These are phyloP conservation scores for Boletus eberwhitei DNA, from an alignment of 768 basidiomycete genomes.

Conservation along the genomic window DNA sequence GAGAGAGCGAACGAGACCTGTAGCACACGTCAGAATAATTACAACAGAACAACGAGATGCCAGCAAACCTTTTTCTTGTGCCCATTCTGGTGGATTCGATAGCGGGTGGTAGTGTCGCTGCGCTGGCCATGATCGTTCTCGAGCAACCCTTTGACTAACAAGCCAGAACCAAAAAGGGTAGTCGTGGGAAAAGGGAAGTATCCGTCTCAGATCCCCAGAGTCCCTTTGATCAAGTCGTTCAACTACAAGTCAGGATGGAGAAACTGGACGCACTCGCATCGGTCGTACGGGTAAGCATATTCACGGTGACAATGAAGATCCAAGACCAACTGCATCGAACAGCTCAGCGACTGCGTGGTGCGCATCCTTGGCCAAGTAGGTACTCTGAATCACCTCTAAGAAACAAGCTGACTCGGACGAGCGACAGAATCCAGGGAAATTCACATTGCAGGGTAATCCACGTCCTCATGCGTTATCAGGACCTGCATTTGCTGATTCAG, in stretches of 20 bases:
- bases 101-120: conserved; percentile 4
- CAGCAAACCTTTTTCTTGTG: conserved; percentile 43
- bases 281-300: conserved; percentile 47
- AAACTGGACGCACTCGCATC: conserved; percentile 50
- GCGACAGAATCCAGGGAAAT: conserved; percentile 79
- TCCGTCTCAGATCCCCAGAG: background rate
- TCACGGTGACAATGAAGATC: background rate
- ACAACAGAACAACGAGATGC: background rate
- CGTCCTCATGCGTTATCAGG: background rate
- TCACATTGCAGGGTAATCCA: conserved; percentile 73
- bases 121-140: conserved; percentile 38
- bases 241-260: conserved; percentile 43
- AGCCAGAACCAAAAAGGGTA: conserved; percentile 4
- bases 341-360: conserved; percentile 69
- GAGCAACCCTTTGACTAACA: background rate
- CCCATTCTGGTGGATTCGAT: conserved; percentile 34
- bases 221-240: too few relatives aligned
- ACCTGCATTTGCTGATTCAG: background rate
- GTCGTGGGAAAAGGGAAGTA: conserved; percentile 11
- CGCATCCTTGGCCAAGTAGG: conserved; percentile 74
- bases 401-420: background rate
- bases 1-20: conserved; percentile 51
- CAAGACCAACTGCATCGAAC: background rate
- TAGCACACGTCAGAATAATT: background rate
- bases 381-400: background rate